Percentiles rank a stretch among this genome's conserved stretches.
Conservation (phyloP, 345 rosid species). For the Chamaenerion angustifolium region DNA sequence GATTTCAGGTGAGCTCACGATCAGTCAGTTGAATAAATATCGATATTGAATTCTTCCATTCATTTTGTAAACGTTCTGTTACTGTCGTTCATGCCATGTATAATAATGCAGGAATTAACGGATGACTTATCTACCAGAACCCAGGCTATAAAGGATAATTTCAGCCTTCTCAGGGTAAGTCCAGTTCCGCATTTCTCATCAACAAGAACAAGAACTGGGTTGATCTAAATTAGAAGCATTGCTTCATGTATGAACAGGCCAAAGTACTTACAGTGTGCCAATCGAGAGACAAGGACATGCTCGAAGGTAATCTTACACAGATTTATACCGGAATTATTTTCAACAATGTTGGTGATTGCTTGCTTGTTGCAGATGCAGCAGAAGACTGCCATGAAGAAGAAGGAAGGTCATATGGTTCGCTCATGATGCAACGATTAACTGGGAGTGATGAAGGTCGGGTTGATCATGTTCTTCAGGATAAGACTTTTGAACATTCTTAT, state of each 20-base stretch:
- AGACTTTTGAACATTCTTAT: constrained; percentile 90
- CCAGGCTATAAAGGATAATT: constrained; percentile 43
- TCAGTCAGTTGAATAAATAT: not conserved
- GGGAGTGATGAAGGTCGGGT: constrained; percentile 74
- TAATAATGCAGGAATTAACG: constrained; percentile 45
- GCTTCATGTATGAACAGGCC: constrained; percentile 26
- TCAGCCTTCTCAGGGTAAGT: constrained; percentile 45
- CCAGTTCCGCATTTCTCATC: not conserved
- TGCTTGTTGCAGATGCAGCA: constrained; percentile 22
- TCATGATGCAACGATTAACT: constrained; percentile 74
- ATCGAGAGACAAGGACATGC: constrained; percentile 32
- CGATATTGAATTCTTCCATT: not conserved
- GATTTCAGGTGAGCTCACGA: constrained; percentile 47
- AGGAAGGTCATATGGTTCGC: constrained; percentile 60
- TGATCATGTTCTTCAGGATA: constrained; percentile 92
- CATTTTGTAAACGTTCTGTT: constrained; percentile 1
- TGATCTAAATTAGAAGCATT: not conserved
- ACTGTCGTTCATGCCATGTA: constrained; percentile 3
- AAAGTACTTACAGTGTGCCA: constrained; percentile 77
- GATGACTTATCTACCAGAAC: constrained; percentile 74
- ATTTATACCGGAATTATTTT: not conserved
- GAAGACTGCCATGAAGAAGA: constrained; percentile 33
- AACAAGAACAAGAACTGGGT: not conserved
- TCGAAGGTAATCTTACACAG: constrained; percentile 33
- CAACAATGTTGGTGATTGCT: not conserved